phyloP scores from a whole-genome alignment of 2,329 filamentous ascomycete genomes.

The Corinectria fuckeliana region DNA sequence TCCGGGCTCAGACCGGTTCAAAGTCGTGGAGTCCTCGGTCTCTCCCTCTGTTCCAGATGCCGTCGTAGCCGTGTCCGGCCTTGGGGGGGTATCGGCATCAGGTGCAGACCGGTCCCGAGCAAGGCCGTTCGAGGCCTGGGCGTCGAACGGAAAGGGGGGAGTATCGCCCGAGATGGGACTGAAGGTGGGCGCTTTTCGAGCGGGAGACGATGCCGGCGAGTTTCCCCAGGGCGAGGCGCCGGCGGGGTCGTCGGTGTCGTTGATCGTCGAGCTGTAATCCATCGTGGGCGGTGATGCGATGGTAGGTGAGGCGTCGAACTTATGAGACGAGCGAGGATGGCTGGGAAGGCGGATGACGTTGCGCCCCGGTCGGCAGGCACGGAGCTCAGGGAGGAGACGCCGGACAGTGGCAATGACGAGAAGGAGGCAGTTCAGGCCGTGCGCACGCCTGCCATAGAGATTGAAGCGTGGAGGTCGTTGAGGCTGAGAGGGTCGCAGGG shows the following conservation, averaged over 20 bases:
- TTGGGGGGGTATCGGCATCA: conserved; percentile 49
- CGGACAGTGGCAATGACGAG: conserved; percentile 16
- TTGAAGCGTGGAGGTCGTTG: conserved; percentile 6
- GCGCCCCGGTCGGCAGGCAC: conserved; percentile 26
- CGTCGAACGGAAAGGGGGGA: conserved; percentile 53
- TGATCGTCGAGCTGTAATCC: conserved; percentile 65
- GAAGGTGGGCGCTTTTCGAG: conserved; percentile 53
- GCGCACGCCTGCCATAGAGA: conserved; percentile 16
- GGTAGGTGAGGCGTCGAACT: conserved; percentile 18
- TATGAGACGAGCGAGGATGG: conserved; percentile 23
- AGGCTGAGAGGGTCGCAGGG: background rate
- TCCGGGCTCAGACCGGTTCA: conserved; percentile 27
- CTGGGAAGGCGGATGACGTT: conserved; percentile 31
- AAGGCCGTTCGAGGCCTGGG: conserved; percentile 53
- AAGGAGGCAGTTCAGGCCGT: conserved; percentile 12
- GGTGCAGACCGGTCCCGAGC: conserved; percentile 43
- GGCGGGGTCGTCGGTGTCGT: conserved; percentile 60
- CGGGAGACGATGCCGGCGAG: conserved; percentile 59
- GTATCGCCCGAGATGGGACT: conserved; percentile 48
- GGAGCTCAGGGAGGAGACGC: conserved; percentile 22
- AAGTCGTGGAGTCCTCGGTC: conserved; percentile 43
- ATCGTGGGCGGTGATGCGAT: conserved; percentile 45
- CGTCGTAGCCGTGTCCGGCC: conserved; percentile 56
- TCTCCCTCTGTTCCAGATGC: conserved; percentile 52
- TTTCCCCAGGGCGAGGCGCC: conserved; percentile 64